These are phyloP conservation scores for Bifiguratus adelaidae DNA, from an alignment of 192 early-diverging fungal species.

Conservation along the genomic window DNA sequence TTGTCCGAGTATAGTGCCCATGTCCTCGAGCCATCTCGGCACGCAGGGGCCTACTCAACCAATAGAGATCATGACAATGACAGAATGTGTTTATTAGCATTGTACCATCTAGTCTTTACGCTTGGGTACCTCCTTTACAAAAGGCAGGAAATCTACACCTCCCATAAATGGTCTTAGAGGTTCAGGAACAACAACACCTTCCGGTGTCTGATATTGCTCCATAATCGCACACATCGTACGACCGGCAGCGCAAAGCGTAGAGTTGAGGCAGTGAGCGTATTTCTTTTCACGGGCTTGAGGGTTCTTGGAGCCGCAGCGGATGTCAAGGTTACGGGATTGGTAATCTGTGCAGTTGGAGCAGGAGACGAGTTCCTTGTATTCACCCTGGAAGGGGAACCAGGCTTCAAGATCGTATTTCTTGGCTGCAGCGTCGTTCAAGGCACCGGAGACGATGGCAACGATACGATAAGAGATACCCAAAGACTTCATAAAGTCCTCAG, in stretches of 20 bases:
- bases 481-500: slow-evolving; percentile 94
- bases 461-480: slow-evolving; percentile 92
- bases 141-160: slow-evolving; percentile 86
- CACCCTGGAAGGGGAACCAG: slow-evolving; percentile 98
- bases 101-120: slow-evolving; percentile 2
- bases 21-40: too few relatives aligned
- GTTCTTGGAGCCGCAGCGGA: slow-evolving; percentile 96
- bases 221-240: slow-evolving; percentile 90
- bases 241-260: slow-evolving; percentile 92
- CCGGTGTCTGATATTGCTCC: slow-evolving; percentile 93
- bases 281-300: slow-evolving; percentile 88
- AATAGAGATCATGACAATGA: too few relatives aligned
- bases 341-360: slow-evolving; percentile 99
- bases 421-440: slow-evolving; percentile 97
- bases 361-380: slow-evolving; percentile 97
- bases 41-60: too few relatives aligned
- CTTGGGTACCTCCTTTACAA: slow-evolving; percentile 33
- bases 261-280: slow-evolving; percentile 96
- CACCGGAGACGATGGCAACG: slow-evolving; percentile 92
- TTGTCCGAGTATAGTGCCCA: too few relatives aligned
- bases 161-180: slow-evolving; percentile 90
- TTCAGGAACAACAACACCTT: slow-evolving; percentile 81
- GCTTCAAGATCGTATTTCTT: slow-evolving; percentile 99
- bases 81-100: too few relatives aligned
- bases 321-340: slow-evolving; percentile 89